phyloP scores from a whole-genome alignment of 768 basidiomycete genomes.

The Suillus fuscotomentosus region DNA sequence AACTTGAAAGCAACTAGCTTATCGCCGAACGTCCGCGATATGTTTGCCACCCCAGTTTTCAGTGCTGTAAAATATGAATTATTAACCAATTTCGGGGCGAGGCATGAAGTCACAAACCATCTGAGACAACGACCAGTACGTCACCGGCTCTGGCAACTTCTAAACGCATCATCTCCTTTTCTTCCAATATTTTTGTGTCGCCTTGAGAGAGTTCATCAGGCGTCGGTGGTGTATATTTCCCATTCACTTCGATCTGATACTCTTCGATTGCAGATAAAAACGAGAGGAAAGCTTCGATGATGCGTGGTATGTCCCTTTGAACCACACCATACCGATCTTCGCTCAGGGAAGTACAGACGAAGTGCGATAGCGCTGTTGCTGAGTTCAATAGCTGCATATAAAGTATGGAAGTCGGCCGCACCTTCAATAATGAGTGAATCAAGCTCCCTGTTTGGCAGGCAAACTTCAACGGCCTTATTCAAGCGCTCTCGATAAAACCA shows the following conservation, averaged over 20 bases:
- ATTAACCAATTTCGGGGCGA: neutral
- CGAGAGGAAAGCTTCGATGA: conserved; percentile 71
- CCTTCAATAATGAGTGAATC: conserved; percentile 65
- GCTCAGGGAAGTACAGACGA: conserved; percentile 68
- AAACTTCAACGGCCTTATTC: conserved; percentile 50
- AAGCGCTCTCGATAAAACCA: conserved; percentile 64
- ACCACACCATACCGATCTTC: conserved; percentile 85
- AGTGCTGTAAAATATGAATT: conserved; percentile 41
- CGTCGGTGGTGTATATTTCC: conserved; percentile 36
- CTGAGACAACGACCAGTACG: conserved; percentile 49
- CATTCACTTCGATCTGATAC: conserved; percentile 53
- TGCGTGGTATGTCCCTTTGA: conserved; percentile 80
- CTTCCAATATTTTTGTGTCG: conserved; percentile 34
- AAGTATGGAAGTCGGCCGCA: conserved; percentile 21
- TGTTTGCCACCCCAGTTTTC: conserved; percentile 62
- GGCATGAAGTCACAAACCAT: conserved; percentile 46
- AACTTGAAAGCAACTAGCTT: conserved; percentile 77
- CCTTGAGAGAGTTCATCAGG: conserved; percentile 29
- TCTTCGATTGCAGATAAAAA: conserved; percentile 68
- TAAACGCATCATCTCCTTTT: conserved; percentile 36
- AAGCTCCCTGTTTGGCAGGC: conserved; percentile 59
- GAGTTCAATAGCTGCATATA: neutral
- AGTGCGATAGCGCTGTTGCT: conserved; percentile 56
- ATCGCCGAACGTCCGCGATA: conserved; percentile 72
- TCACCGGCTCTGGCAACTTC: conserved; percentile 60